Percentiles rank a stretch among this genome's conserved stretches.
phyloP scores from a whole-genome alignment of 495 filamentous ascomycete genomes.

The Rhypophila decipiens region DNA sequence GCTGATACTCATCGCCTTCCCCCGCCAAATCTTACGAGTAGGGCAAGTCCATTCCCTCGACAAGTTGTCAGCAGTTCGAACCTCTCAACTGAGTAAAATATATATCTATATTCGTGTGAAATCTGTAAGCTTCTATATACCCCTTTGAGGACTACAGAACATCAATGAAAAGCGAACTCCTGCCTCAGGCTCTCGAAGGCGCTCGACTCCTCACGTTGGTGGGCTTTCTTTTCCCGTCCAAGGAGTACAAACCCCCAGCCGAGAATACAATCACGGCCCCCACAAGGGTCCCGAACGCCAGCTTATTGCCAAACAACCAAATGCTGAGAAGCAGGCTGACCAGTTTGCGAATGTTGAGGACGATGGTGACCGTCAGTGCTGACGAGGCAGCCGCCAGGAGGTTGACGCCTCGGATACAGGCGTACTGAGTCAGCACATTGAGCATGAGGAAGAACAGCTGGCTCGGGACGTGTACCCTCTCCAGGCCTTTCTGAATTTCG shows the following conservation, averaged over 20 bases:
- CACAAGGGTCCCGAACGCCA: conserved; percentile 66
- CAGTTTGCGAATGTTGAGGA: conserved; percentile 93
- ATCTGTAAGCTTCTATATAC: too few relatives aligned
- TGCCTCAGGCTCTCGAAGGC: too few relatives aligned
- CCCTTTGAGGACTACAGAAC: too few relatives aligned
- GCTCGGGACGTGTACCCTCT: conserved; percentile 51
- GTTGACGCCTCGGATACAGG: conserved; percentile 93
- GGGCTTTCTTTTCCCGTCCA: conserved; percentile 51
- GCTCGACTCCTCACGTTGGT: conserved; percentile 11
- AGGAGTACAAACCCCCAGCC: conserved; percentile 81
- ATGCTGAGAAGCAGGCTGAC: conserved; percentile 85
- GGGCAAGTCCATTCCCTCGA: too few relatives aligned
- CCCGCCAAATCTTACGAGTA: too few relatives aligned
- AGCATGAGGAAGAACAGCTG: conserved; percentile 65
- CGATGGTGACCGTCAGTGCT: conserved; percentile 90
- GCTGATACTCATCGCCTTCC: too few relatives aligned
- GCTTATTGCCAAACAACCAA: conserved; percentile 81
- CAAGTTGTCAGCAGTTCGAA: too few relatives aligned
- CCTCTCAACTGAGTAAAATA: too few relatives aligned
- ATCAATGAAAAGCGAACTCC: too few relatives aligned
- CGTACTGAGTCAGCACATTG: conserved; percentile 88
- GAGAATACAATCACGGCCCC: conserved; percentile 82
- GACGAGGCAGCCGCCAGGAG: conserved; percentile 77
- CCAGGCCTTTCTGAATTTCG: conserved; percentile 24
- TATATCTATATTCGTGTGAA: too few relatives aligned